Evolutionary conservation across 306 rosid genomes (phyloP).

Genomic region (Astragalus membranaceus): DNA sequence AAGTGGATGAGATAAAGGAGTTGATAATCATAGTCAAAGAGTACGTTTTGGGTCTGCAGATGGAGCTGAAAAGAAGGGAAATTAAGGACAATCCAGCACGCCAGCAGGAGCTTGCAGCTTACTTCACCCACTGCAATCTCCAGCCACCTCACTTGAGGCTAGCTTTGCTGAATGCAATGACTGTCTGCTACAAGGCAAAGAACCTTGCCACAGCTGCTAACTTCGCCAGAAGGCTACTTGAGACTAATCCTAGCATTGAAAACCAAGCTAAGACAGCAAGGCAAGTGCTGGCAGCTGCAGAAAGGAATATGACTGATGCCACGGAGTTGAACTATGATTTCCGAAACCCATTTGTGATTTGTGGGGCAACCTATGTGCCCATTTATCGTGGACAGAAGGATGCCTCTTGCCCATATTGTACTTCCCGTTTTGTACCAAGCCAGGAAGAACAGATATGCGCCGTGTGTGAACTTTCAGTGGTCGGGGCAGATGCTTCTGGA

Average conservation of each 20-base stretch:
- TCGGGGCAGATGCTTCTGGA: slow-evolving; percentile 91
- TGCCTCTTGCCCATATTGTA: slow-evolving; percentile 76
- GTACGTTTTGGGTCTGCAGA: slow-evolving; percentile 71
- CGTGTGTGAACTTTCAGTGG: slow-evolving; percentile 81
- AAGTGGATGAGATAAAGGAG: slow-evolving; percentile 92
- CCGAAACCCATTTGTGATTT: slow-evolving; percentile 81
- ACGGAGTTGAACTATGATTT: slow-evolving; percentile 74
- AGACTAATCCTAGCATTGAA: slow-evolving; percentile 76
- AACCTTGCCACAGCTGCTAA: slow-evolving; percentile 79
- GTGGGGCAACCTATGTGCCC: slow-evolving; percentile 86
- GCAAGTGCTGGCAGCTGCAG: slow-evolving; percentile 90
- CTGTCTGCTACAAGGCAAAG: slow-evolving; percentile 71
- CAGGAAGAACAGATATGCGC: slow-evolving; percentile 75
- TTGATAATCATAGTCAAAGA: slow-evolving; percentile 71
- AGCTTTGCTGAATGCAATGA: slow-evolving; percentile 68
- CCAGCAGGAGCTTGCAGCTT: slow-evolving; percentile 92
- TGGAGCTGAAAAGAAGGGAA: slow-evolving; percentile 84
- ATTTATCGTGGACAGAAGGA: slow-evolving; percentile 92
- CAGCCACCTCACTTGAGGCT: slow-evolving; percentile 87
- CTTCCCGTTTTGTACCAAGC: slow-evolving; percentile 74
- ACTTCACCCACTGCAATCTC: slow-evolving; percentile 94
- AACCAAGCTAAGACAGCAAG: slow-evolving; percentile 79
- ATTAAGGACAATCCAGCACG: slow-evolving; percentile 54
- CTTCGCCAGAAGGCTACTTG: slow-evolving; percentile 82
- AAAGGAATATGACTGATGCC: slow-evolving; percentile 75